Conservation (phyloP, 2,329 filamentous ascomycete genomes). For the Fusarium devonianum region DNA sequence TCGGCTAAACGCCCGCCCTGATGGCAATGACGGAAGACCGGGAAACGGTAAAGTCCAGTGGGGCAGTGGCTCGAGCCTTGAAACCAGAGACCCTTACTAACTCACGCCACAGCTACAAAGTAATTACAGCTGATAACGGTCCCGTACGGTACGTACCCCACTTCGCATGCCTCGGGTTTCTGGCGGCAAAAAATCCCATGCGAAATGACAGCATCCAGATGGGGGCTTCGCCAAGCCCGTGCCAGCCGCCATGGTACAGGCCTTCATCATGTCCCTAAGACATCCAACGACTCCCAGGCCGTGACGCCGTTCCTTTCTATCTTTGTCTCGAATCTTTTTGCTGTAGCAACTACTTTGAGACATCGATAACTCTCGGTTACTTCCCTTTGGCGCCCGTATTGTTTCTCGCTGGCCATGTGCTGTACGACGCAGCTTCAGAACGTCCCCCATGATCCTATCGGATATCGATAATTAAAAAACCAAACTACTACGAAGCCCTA, state of each 20-base stretch:
- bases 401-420: slow-evolving; percentile 36
- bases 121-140: no score
- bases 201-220: slow-evolving; percentile 41
- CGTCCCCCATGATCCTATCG: slow-evolving; percentile 38
- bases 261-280: slow-evolving; percentile 6
- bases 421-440: slow-evolving; percentile 26
- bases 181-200: slow-evolving; percentile 19
- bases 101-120: slow-evolving; percentile 6
- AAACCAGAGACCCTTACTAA: slow-evolving; percentile 4
- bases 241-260: slow-evolving; percentile 26
- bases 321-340: not conserved
- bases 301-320: not conserved
- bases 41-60: slow-evolving; percentile 18
- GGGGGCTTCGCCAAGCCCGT: slow-evolving; percentile 34
- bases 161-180: slow-evolving; percentile 23
- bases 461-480: slow-evolving; percentile 28
- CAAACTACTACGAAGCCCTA: slow-evolving; percentile 15
- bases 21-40: slow-evolving; percentile 17
- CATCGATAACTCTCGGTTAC: slow-evolving; percentile 6
- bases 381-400: no score
- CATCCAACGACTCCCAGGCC: slow-evolving; percentile 3
- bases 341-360: slow-evolving; percentile 19
- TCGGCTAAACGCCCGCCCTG: slow-evolving; percentile 21
- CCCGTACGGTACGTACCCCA: slow-evolving; percentile 10
- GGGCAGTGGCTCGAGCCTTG: no score